Base-by-base conservation (phyloP, 2,329 filamentous ascomycete genomes). In the Fonsecaea monophora region DNA sequence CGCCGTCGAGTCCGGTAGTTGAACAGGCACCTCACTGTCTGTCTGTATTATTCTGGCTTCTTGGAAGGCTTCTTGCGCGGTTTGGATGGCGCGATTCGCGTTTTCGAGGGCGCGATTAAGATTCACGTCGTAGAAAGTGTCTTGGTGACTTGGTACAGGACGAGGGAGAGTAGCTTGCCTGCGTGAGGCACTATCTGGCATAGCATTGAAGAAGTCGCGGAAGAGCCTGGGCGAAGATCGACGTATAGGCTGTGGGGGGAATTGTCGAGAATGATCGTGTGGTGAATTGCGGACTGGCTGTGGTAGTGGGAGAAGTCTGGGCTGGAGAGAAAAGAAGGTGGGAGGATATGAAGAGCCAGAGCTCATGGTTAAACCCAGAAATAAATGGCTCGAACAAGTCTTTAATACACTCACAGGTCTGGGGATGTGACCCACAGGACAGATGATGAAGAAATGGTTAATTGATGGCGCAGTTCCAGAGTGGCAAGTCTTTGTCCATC, bases 51-150 rank as follows among this genome's bases (percentile, higher is more conserved):
- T 45, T 48, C 50, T 59, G 8, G 42, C 42, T 25, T 66, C 32
- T 50, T 70, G 66, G 62, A 73, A 70, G 53, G 71, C 71, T 45
- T 71, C 68, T 67, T 71, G 68, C 21, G 70, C 71, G 58, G 58
- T 68, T 40, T 67, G 65, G 25, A 73, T 25, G 12, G 71, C 71
- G 53, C 68, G 66, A 50, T 70, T 72, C 30, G 70, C 69, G 45
- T 64, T 68, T 25, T 66, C 62, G 6, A 73, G 58, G 30, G 68
- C 68, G 53, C 61, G 68, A 35, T 60, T 68, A 40, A 70, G 68
- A 35, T 60, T 68, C 48, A 70, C 68, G 66, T 65, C 64, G 30
- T 64, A 58, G n/a, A 66, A 38, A 15, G 67, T 65, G 7, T 68
- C 68, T 53, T 64, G 62, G 38, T 65, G 66, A 35, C 55, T 62